Evolutionary conservation across 345 rosid species (phyloP).

Genomic region (Reutealis trisperma): DNA sequence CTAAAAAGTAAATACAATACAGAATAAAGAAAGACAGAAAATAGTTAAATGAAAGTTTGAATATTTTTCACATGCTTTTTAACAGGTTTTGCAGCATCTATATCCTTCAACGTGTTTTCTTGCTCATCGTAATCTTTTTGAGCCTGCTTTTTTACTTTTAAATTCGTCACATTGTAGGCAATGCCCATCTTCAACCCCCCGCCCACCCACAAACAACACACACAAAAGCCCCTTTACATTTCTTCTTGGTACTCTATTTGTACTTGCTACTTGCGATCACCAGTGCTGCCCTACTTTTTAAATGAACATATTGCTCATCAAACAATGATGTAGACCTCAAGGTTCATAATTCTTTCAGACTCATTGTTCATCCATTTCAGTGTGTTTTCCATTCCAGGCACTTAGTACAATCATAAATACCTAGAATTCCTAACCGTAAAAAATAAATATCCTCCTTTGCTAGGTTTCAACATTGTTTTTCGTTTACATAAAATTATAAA

Average conservation of each 20-base stretch:
- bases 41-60: not conserved
- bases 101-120: too few species aligned
- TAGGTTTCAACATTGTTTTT: not conserved
- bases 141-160: too few species aligned
- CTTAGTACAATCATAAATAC: not conserved
- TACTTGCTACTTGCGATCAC: too few species aligned
- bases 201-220: too few species aligned
- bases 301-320: not conserved
- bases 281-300: too few species aligned
- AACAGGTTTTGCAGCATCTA: too few species aligned
- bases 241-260: too few species aligned
- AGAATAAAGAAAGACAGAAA: slow-evolving; percentile 9
- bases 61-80: not conserved
- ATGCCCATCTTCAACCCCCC: too few species aligned
- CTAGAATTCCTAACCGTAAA: too few species aligned
- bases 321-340: not conserved
- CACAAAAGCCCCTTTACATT: too few species aligned
- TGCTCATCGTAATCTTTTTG: too few species aligned
- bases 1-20: not conserved
- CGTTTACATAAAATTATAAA: not conserved
- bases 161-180: too few species aligned
- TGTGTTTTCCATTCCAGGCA: not conserved
- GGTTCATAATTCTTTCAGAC: not conserved
- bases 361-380: not conserved
- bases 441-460: not conserved